Conservation (phyloP, 352 stramenopile species). For the Globisporangium canariense region DNA sequence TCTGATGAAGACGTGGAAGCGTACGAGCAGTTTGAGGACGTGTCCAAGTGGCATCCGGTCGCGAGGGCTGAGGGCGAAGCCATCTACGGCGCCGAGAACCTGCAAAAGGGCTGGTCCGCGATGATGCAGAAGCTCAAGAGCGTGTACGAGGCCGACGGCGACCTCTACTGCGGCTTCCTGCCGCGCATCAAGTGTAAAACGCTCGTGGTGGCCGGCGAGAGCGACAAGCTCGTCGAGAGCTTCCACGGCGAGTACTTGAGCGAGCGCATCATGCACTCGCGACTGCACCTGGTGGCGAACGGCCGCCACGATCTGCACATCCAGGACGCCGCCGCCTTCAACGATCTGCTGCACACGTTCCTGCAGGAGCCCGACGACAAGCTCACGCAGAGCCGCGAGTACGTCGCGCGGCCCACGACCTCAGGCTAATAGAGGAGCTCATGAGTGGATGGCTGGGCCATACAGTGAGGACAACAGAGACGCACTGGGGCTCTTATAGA, state of each 20-base stretch:
- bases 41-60: constrained; percentile 48
- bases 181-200: constrained; percentile 83
- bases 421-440: not conserved
- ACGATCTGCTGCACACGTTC: constrained; percentile 58
- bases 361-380: constrained; percentile 77
- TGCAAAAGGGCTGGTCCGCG: constrained; percentile 59
- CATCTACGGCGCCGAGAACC: constrained; percentile 47
- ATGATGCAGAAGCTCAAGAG: constrained; percentile 49
- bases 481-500: constrained; percentile 6
- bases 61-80: constrained; percentile 43
- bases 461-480: too few relatives aligned
- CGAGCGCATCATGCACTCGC: constrained; percentile 84
- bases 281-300: constrained; percentile 48
- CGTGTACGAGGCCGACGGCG: constrained; percentile 55
- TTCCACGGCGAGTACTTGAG: constrained; percentile 83
- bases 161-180: constrained; percentile 68
- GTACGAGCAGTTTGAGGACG: constrained; percentile 43
- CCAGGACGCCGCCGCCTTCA: constrained; percentile 45
- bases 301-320: constrained; percentile 63
- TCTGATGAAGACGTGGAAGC: constrained; percentile 67
- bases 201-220: constrained; percentile 59
- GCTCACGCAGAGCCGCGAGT: constrained; percentile 79
- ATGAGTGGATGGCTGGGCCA: too few relatives aligned
- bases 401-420: constrained; percentile 44
- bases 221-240: constrained; percentile 58